Evolutionary conservation across 108 stramenopile genomes (phyloP), one percentile per base, ranked within the genome.

Genomic region (Mayamaea pseudoterrestris): DNA sequence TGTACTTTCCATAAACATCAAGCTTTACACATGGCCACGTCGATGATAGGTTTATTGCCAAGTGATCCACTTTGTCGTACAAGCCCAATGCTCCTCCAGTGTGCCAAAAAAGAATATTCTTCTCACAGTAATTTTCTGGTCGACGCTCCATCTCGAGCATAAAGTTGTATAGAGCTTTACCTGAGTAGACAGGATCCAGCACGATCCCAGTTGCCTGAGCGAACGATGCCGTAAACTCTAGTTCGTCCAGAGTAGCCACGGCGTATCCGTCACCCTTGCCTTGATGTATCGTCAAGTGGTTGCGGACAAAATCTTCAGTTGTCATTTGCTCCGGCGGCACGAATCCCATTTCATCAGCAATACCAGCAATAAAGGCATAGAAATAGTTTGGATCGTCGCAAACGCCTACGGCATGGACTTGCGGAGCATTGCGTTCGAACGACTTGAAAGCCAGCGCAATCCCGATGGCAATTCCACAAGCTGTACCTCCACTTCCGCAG

Each of bases 361-460:
- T 73, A 16, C 13, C 27, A 6, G 78, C 50, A 23, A 89, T 53
- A n/a, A 59, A 48, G 14, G 65, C 31, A 35, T 90, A 90, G 57
- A 94, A 94, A 55, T 86, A 87, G 26, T 90, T 76, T 4, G 93
- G 93, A 50, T 60, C 42, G 52, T 94, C 93, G 57, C 93, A 94
- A 2, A 94, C 93, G 16, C 82, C 83, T 12, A 90, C 63, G 7
- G 84, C 93, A 67, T 88, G 85, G 3, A 94, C 34, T 29, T 52
- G 46, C 8, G 86, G 89, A 0, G 44, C 22, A 25, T 54, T 9
- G n/a, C n/a, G n/a, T n/a, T n/a, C n/a, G n/a, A n/a, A n/a, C n/a
- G n/a, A n/a, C 2, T 12, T 11, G 36, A 57, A 57, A 12, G 73
- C 78, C 35, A 83, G 37, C 21, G 65, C 66, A 50, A 83, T 37